Percentiles rank a stretch among this genome's conserved stretches.
Conservation (phyloP, 2,329 filamentous ascomycete genomes). For the Didymella lethalis region DNA sequence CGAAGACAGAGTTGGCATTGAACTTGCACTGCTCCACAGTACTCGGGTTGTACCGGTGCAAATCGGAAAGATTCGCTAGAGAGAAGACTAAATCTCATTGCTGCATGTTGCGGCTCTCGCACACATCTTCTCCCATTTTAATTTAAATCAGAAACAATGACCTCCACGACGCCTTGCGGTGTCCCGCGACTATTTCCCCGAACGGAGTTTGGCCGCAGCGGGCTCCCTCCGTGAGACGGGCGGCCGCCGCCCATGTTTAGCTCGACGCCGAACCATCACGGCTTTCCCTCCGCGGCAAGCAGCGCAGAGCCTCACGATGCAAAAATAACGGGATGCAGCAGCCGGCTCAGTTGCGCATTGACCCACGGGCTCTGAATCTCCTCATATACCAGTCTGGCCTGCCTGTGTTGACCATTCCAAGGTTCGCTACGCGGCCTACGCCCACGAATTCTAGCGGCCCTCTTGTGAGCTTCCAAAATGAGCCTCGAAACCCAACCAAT, state of each 20-base stretch:
- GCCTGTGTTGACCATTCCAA: background rate
- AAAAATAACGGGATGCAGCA: background rate
- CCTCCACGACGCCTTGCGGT: background rate
- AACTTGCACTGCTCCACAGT: constrained; percentile 2
- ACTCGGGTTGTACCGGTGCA: background rate
- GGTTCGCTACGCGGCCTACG: no score
- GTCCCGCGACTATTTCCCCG: background rate
- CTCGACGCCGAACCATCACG: constrained; percentile 2
- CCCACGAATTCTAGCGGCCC: background rate
- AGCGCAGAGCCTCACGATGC: constrained; percentile 6
- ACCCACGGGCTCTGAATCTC: background rate
- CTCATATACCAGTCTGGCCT: background rate
- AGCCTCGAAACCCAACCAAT: constrained; percentile 19
- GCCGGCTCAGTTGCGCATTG: constrained; percentile 3
- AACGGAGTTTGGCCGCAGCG: background rate
- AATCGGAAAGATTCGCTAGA: background rate
- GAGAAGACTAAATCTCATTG: background rate
- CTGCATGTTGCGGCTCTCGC: background rate
- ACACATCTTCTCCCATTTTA: background rate
- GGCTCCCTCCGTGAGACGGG: background rate
- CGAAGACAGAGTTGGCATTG: background rate
- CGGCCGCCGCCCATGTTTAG: background rate
- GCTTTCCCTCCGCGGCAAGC: constrained; percentile 9
- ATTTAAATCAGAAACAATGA: background rate
- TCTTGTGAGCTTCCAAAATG: constrained; percentile 4